Base-by-base conservation (phyloP, 1,139 yeast genomes). In the Kodamaea sp. region DNA sequence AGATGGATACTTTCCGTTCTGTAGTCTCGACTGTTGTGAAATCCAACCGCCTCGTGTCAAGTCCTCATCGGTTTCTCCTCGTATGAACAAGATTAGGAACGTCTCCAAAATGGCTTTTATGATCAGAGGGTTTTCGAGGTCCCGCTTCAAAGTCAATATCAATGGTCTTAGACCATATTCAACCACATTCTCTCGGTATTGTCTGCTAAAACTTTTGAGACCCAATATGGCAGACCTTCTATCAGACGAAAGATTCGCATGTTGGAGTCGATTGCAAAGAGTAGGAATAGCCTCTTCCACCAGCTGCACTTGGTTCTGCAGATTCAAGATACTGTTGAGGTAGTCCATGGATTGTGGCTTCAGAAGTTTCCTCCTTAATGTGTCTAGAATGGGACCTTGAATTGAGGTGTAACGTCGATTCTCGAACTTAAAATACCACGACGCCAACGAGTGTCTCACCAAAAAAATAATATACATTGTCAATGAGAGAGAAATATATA, bases 221-320 rank as follows among this genome's bases (percentile, higher is more conserved):
- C 96, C 94, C 30, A 92, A 69, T 3, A 92, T 86, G 0, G 98
- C 97, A 1, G 97, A 92, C 35, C 96, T 68, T 44, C 97, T 71
- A 59, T 94, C 98, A 25, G 87, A 80, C 2, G 94, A 70, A 46
- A 86, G 61, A 1, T 85, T 83, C 4, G 97, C 82, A 61, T 92
- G 90, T 36, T 82, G 80, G 35, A 92, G 75, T 32, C 97, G 70
- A 53, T 94, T 96, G 51, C 96, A 87, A 36, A 92, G 68, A 5
- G 94, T 87, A 5, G 92, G 81, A 39, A 94, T 90, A 11, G 96
- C 87, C 51, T 87, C 96, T 47, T 83, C 89, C 7, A 86, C 96
- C 66, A 64, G 70, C 43, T 63, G 71, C 26, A 68, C 76, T 51
- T 52, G 63, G 46, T 55, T 62, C 38, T 38, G 53, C 47, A 51